Conservation (phyloP, 2,329 filamentous ascomycete genomes). For the Alternaria arborescens region DNA sequence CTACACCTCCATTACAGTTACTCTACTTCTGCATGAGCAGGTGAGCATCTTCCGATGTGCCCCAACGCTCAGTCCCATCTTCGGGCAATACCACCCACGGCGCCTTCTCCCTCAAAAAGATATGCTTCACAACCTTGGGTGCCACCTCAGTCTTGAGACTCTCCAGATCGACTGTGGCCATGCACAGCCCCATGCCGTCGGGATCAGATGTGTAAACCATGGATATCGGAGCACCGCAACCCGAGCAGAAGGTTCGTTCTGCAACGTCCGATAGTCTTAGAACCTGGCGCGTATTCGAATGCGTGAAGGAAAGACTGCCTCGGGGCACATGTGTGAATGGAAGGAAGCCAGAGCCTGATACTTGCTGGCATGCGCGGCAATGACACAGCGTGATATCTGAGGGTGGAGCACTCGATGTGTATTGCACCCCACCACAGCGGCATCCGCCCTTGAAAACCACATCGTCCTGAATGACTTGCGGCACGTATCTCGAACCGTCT, state of each 20-base stretch:
- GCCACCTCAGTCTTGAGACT: constrained; percentile 43
- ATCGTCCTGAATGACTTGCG: constrained; percentile 17
- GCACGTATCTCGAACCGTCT: constrained; percentile 34
- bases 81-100: constrained; percentile 41
- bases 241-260: constrained; percentile 56
- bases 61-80: constrained; percentile 39
- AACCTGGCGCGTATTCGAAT: constrained; percentile 38
- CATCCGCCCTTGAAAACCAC: constrained; percentile 54
- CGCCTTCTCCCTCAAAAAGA: constrained; percentile 56
- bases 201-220: constrained; percentile 53
- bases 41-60: constrained; percentile 30
- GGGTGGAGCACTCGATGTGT: constrained; percentile 51
- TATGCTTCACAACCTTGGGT: constrained; percentile 50
- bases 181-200: constrained; percentile 47
- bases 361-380: constrained; percentile 59
- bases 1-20: not conserved
- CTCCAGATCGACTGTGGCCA: constrained; percentile 55
- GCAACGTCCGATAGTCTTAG: constrained; percentile 53
- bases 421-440: constrained; percentile 55
- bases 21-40: constrained; percentile 9
- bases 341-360: constrained; percentile 58
- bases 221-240: constrained; percentile 58
- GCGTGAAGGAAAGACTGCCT: constrained; percentile 47
- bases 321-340: constrained; percentile 53
- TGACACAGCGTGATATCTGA: constrained; percentile 55